Conservation (phyloP, 345 rosid species). For the Eucalyptus globulus region DNA sequence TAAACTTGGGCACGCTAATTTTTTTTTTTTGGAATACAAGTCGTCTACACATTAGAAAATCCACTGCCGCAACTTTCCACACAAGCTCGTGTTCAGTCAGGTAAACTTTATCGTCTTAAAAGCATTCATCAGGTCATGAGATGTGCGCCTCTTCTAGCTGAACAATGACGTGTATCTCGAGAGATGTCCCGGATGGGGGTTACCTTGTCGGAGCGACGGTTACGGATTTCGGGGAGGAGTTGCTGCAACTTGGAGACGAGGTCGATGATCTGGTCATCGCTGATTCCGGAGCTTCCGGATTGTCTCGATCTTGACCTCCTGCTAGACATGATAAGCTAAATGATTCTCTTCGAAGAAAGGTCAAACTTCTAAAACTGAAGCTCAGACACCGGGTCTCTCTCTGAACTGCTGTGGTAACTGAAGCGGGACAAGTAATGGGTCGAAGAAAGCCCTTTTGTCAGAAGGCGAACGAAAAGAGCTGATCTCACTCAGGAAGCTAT, state of each 20-base stretch:
- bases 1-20: background rate
- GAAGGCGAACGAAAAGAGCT: background rate
- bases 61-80: background rate
- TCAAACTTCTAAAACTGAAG: background rate
- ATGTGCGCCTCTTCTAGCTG: background rate
- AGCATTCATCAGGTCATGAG: background rate
- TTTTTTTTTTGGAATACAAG: background rate
- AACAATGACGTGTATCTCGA: background rate
- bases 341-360: background rate
- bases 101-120: background rate
- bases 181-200: background rate
- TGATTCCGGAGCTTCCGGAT: constrained; percentile 58
- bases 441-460: background rate
- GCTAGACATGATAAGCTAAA: constrained; percentile 45
- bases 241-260: constrained; percentile 80
- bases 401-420: background rate
- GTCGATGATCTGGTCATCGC: constrained; percentile 87
- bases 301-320: constrained; percentile 73
- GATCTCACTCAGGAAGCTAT: background rate
- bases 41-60: background rate
- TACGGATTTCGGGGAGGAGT: constrained; percentile 75
- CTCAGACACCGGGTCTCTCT: background rate
- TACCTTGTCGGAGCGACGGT: constrained; percentile 63
- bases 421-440: background rate
- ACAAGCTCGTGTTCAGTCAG: background rate